Evolutionary conservation across 345 rosid species (phyloP).

Genomic region (Brassica napus): DNA sequence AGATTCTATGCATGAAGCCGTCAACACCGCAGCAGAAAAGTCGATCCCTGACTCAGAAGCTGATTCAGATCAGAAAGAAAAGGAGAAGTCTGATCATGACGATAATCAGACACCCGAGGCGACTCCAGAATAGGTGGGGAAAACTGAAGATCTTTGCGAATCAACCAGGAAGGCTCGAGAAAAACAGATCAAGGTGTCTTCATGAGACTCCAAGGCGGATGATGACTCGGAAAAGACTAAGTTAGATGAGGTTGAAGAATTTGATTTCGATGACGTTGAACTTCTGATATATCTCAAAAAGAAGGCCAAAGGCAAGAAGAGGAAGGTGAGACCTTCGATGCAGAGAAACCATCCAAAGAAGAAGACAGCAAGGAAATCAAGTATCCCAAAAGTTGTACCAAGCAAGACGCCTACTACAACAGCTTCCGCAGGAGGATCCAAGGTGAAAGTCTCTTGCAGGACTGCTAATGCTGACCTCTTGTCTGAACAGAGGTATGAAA

Average conservation of each 20-base stretch:
- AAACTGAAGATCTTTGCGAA: too few relatives aligned
- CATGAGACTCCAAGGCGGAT: not conserved
- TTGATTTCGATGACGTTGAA: not conserved
- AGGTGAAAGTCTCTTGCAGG: not conserved
- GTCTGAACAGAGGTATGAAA: not conserved
- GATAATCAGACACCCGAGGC: too few relatives aligned
- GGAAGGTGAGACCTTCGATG: not conserved
- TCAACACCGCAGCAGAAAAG: too few relatives aligned
- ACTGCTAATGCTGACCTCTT: not conserved
- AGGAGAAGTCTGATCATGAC: too few relatives aligned
- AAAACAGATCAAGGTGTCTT: not conserved
- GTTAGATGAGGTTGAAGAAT: not conserved
- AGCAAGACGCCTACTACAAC: not conserved
- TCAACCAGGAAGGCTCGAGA: not conserved
- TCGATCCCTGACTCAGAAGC: too few relatives aligned
- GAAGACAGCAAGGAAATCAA: not conserved
- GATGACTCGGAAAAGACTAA: not conserved
- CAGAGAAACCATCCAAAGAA: not conserved
- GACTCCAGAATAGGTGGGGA: too few relatives aligned
- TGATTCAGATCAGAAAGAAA: too few relatives aligned
- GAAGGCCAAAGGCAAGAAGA: not conserved
- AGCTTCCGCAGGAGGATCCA: not conserved
- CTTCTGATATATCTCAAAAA: not conserved
- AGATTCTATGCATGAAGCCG: too few relatives aligned
- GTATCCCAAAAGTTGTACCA: not conserved